Base-by-base conservation (phyloP, 805 yeast species). In the Nakazawaea ishiwadae region DNA sequence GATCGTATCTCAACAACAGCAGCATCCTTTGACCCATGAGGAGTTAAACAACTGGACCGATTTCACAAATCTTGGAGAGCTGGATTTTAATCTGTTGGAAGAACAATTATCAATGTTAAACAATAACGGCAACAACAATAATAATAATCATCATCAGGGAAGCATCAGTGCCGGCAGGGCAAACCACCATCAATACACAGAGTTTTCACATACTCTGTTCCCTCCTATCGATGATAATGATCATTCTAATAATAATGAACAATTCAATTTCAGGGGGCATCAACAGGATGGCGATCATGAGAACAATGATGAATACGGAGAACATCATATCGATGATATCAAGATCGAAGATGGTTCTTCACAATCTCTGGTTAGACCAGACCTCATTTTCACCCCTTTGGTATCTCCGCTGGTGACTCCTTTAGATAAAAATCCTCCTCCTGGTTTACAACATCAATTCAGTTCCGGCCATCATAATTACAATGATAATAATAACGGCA, bases 381-480 rank as follows among this genome's bases (percentile, higher is more conserved):
- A 77, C 45, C 76, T 75, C 37, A 75, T 75, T 4, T 84, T 81
- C 59, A 84, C 93, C 1, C 93, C 95, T 0, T 66, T 84, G 46
- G 75, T 81, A 1, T 81, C 90, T 2, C 95, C 95, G 0, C 81
- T 84, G 8, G 83, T 79, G 12, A 77, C 88, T 3, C 88, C 88
- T 1, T 51, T 71, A 51, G 87, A 73, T 16, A 47, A 46, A 32
- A 37, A 34, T 23, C 19, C 23, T 3, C 31, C 17, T n/a, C n/a
- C n/a, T n/a, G n/a, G n/a, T n/a, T n/a, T n/a, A n/a, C n/a, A n/a
- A n/a, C n/a, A n/a, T n/a, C n/a, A n/a, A n/a, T n/a, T n/a, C n/a
- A n/a, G n/a, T n/a, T n/a, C n/a, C n/a, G n/a, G n/a, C n/a, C n/a
- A n/a, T n/a, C 17, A 30, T 16, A 15, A 28, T 63, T 23, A 44